These are phyloP conservation scores for Hypoxylon sp. DNA, from an alignment of 2,329 filamentous ascomycete genomes.

Conservation along the genomic window DNA sequence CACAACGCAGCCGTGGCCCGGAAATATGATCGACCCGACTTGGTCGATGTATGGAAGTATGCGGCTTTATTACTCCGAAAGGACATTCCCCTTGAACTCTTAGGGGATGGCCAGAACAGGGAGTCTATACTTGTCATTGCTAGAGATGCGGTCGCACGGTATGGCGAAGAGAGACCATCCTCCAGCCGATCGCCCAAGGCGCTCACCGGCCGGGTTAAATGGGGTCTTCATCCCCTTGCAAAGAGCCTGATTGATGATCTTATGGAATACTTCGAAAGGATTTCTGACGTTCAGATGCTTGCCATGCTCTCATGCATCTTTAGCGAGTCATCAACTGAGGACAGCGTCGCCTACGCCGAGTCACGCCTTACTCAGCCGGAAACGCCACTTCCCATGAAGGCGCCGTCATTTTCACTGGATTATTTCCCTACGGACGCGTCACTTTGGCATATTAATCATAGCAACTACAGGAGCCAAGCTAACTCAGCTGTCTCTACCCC, in stretches of 20 bases:
- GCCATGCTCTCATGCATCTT: slow-evolving; percentile 79
- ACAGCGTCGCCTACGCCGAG: slow-evolving; percentile 68
- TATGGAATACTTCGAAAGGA: slow-evolving; percentile 72
- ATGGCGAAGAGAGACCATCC: slow-evolving; percentile 42
- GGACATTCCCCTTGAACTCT: slow-evolving; percentile 76
- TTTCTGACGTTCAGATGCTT: slow-evolving; percentile 75
- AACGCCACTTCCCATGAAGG: slow-evolving; percentile 73
- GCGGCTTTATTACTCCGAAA: slow-evolving; percentile 81
- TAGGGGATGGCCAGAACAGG: slow-evolving; percentile 64
- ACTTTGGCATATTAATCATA: slow-evolving; percentile 58
- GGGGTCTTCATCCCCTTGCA: slow-evolving; percentile 74
- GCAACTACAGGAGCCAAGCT: slow-evolving; percentile 63
- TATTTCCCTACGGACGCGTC: slow-evolving; percentile 72
- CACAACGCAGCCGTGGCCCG: slow-evolving; percentile 85
- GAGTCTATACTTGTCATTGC: slow-evolving; percentile 77
- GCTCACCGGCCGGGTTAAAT: slow-evolving; percentile 72
- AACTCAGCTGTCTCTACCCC: slow-evolving; percentile 69
- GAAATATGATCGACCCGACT: slow-evolving; percentile 74
- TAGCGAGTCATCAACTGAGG: slow-evolving; percentile 67
- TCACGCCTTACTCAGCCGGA: slow-evolving; percentile 68
- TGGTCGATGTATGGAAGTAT: slow-evolving; percentile 87
- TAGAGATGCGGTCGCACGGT: slow-evolving; percentile 66
- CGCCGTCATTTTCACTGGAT: slow-evolving; percentile 73
- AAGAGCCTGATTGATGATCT: slow-evolving; percentile 70
- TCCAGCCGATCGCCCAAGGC: slow-evolving; percentile 37